Evolutionary conservation across 495 filamentous ascomycete species (phyloP).

Genomic region (Evernia prunastri): DNA sequence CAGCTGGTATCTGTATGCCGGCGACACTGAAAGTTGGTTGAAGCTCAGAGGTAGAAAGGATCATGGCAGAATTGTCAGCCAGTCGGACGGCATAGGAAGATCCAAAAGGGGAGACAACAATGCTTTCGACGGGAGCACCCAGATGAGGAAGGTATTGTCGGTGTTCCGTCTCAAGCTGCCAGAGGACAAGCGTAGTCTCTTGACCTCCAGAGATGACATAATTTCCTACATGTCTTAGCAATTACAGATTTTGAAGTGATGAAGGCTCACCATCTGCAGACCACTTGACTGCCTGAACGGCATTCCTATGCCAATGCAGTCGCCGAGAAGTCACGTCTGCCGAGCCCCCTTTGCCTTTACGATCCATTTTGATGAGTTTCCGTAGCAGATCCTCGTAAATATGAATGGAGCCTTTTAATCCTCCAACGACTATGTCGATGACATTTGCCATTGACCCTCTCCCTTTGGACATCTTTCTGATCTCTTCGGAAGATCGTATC

Average conservation of each 20-base stretch:
- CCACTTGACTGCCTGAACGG: slow-evolving; percentile 76
- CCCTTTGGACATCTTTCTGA: slow-evolving; percentile 30
- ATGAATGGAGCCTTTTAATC: slow-evolving; percentile 64
- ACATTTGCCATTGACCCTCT: slow-evolving; percentile 29
- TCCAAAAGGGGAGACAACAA: slow-evolving; percentile 73
- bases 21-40: slow-evolving; percentile 71
- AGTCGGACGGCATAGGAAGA: slow-evolving; percentile 75
- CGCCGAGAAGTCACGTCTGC: slow-evolving; percentile 40
- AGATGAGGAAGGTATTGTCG: slow-evolving; percentile 82
- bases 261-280: slow-evolving; percentile 71
- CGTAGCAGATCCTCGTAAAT: slow-evolving; percentile 67
- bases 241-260: neutral
- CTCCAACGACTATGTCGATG: slow-evolving; percentile 69
- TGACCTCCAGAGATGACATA: slow-evolving; percentile 89
- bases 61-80: slow-evolving; percentile 83
- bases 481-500: slow-evolving; percentile 26
- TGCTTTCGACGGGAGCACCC: slow-evolving; percentile 69
- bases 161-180: slow-evolving; percentile 83
- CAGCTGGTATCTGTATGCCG: slow-evolving; percentile 60
- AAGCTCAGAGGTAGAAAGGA: slow-evolving; percentile 83
- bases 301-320: slow-evolving; percentile 86
- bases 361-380: slow-evolving; percentile 39
- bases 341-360: slow-evolving; percentile 33
- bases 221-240: slow-evolving; percentile 56
- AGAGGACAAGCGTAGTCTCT: slow-evolving; percentile 88